Percentiles rank a stretch among this genome's conserved stretches.
Evolutionary conservation across 768 basidiomycete genomes (phyloP).

Genomic region (Trametes coccinea): DNA sequence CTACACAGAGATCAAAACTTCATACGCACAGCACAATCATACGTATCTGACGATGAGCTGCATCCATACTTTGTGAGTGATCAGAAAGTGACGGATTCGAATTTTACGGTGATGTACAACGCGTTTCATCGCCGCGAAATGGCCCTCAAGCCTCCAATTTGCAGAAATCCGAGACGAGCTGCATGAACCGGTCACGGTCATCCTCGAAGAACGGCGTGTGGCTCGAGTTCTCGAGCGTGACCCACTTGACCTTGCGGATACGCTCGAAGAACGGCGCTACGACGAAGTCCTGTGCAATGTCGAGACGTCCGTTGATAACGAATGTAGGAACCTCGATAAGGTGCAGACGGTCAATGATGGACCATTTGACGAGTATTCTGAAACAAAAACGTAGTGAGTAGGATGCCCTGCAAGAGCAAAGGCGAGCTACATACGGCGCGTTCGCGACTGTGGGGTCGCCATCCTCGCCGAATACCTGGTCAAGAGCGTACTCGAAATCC

Average conservation of each 20-base stretch:
- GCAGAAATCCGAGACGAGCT: constrained; percentile 29
- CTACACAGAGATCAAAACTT: too few species aligned
- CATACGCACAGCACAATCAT: too few species aligned
- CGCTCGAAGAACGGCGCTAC: constrained; percentile 29
- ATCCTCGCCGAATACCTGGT: constrained; percentile 29
- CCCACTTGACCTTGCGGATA: constrained; percentile 34
- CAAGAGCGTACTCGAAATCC: constrained; percentile 36
- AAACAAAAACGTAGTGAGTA: not conserved
- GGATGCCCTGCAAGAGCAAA: not conserved
- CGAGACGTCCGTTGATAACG: constrained; percentile 34
- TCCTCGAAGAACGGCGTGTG: constrained; percentile 33
- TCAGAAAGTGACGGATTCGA: too few species aligned
- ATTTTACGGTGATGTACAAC: too few species aligned
- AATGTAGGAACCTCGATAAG: constrained; percentile 30
- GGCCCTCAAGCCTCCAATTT: not conserved
- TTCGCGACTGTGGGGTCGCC: constrained; percentile 48
- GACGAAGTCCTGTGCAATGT: constrained; percentile 32
- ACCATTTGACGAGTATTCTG: constrained; percentile 30
- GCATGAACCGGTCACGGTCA: constrained; percentile 31
- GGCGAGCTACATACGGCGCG: constrained; percentile 18
- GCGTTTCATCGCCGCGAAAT: too few species aligned
- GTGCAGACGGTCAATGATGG: constrained; percentile 29
- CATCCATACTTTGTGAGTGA: too few species aligned
- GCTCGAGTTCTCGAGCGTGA: constrained; percentile 32
- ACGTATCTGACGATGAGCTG: too few species aligned